Base-by-base conservation (phyloP, 805 yeast genomes). In the Candida alai region DNA sequence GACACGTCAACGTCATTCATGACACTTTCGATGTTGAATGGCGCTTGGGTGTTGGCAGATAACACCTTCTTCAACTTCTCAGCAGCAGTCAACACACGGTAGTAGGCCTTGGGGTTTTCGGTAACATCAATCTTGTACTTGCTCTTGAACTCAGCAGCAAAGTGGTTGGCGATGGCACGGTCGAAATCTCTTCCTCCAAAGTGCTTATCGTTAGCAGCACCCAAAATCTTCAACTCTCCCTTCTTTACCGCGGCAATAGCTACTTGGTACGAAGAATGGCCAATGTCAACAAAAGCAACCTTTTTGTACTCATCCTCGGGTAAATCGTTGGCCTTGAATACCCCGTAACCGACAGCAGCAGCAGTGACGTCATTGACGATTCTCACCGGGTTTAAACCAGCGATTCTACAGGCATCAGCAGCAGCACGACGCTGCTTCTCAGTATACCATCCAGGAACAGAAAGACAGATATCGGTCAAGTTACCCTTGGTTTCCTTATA, bases 311-410 rank as follows among this genome's bases (percentile, higher is more conserved):
- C 84, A 53, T 86, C 95, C 65, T 88, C 97, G 54, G 97, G 96
- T 54, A 93, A 75, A 58, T 90, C 97, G 47, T 84, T 76, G 27
- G 66, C 68, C 78, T 93, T 89, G 83, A 93, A 93, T 42, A 93
- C 96, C 74, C 98, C 98, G 72, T 93, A 94, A 52, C 97, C 94
- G 47, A 93, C 96, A 54, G 97, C 97, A 42, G 98, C 98, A 42
- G 98, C 97, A 39, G 97, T 89, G 48, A 85, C 82, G 63, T 93
- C 99, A 65, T 93, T 93, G 51, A 93, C 95, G 45, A 93, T 80
- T 77, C 98, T 85, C 41, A 93, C 97, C 41, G 98, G 97, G 80
- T 93, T 93, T 58, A 93, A 76, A 45, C 96, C 96, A 40, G 98
- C 97, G 60, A 93, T 84, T 60, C 74, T 77, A 56, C 96, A 90